Conservation (phyloP, 2,329 filamentous ascomycete species). For the Chaetothyriales sp. region DNA sequence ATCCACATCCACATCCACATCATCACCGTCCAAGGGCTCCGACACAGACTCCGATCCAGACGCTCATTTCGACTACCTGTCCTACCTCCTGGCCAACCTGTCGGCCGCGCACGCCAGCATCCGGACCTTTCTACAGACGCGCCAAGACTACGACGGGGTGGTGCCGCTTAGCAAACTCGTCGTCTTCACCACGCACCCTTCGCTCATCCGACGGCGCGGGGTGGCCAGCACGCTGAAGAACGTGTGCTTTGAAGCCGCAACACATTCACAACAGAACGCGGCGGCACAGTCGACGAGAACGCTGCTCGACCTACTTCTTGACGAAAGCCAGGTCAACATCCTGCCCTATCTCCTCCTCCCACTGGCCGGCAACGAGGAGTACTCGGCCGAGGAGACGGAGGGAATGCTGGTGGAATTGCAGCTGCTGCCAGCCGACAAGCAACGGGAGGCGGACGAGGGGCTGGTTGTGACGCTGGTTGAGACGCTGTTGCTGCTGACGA, state of each 20-base stretch:
- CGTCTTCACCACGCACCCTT: conserved; percentile 86
- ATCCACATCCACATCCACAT: background rate
- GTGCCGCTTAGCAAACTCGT: conserved; percentile 86
- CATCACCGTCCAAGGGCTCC: conserved; percentile 48
- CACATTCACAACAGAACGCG: conserved; percentile 57
- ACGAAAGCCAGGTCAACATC: conserved; percentile 39
- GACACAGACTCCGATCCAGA: conserved; percentile 69
- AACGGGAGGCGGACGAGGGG: conserved; percentile 59
- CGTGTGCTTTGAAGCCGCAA: conserved; percentile 64
- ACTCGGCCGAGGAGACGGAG: conserved; percentile 70
- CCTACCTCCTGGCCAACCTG: conserved; percentile 87
- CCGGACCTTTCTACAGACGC: conserved; percentile 58
- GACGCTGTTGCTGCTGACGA: conserved; percentile 70
- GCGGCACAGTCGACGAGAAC: conserved; percentile 36
- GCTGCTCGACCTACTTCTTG: background rate
- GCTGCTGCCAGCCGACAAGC: conserved; percentile 76
- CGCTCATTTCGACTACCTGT: conserved; percentile 79
- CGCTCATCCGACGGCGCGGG: conserved; percentile 71
- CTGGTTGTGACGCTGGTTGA: conserved; percentile 83
- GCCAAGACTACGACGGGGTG: conserved; percentile 64
- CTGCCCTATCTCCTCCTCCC: conserved; percentile 81
- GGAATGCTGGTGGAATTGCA: conserved; percentile 84
- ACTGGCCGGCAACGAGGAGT: conserved; percentile 77
- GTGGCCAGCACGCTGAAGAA: conserved; percentile 97
- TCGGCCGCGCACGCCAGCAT: conserved; percentile 61